Evolutionary conservation across 805 yeast species (phyloP), one percentile per base, ranked within the genome.

Genomic region (Scheffersomyces spartinae): DNA sequence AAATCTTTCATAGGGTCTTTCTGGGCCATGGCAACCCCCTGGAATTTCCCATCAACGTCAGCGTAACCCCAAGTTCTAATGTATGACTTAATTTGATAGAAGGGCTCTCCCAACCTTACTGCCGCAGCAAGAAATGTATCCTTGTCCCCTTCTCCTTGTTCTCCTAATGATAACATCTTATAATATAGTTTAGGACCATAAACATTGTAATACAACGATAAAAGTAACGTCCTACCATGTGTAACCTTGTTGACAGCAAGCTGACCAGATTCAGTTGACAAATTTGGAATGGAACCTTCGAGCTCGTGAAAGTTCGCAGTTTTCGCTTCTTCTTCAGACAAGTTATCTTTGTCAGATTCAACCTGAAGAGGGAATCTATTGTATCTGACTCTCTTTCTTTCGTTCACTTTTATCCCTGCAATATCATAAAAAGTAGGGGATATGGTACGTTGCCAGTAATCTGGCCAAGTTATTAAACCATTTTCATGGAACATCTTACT

Each of bases 401-500:
- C 51, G 28, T 53, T 46, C 6, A 55, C 55, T 3, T 35, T 26
- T 7, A 46, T 27, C 4, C 50, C 53, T 11, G 60, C 54, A 18
- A 55, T 28, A 15, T 41, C 43, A 35, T 57, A 57, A 31, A 39
- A 59, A 8, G 27, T 35, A 4, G 63, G 60, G 13, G 59, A 50
- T 3, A 45, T 47, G 4, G 57, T 47, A 23, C 64, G 37, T 20
- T 38, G 44, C 65, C 65, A 59, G 31, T 54, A 53, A 28, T 59
- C 65, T 8, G 65, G 64, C 65, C 65, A 59, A 5, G 54, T 47
- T 5, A 55, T 45, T 57, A 55, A 50, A 7, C 61, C 60, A 31
- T 42, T 26, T 11, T 42, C 23, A 25, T 46, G 37, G 35, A 42
- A 55, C 15, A 53, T 25, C 5, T 40, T 36, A 25, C 55, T 49